Evolutionary conservation across 2,329 filamentous ascomycete genomes (phyloP), one percentile per base, ranked within the genome.

Genomic region (Cladosporium velox): DNA sequence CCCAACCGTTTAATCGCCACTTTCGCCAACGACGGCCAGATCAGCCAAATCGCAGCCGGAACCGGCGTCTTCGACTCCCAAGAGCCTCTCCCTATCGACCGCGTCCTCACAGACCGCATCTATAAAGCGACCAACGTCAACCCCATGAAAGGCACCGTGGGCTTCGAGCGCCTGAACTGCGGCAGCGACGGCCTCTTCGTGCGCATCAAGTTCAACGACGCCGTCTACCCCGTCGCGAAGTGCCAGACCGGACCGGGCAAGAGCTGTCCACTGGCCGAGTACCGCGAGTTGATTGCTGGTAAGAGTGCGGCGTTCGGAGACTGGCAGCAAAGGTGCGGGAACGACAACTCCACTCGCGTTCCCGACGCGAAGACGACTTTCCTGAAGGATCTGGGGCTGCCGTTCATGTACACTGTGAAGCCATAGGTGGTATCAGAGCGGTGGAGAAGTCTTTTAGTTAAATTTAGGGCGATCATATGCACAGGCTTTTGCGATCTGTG

Each of bases 1-100:
- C 73, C 89, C 0, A 87, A 87, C 6, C 84, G 82, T 49, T 78
- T 91, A 24, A 80, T 90, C 12, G 83, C 87, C 59, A 82, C 82
- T 0, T 91, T 91, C 73, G 78, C 87, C 44, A 89, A 90, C 67
- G 88, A 90, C 70, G 87, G 88, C 3, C 88, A 90, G 71, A 81
- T 90, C 49, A 87, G 84, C 59, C 84, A 90, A 75, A 78, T 90
- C 7, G 82, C 85, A 0, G 83, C 86, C 1, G 83, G 84, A 6
- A 83, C 84, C 18, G 88, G 88, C 0, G 82, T 90, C 1, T 90
- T 88, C 70, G 87, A 90, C 67, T 77, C 80, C 10, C 82, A 89
- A 70, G 71, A 76, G 3, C 73, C 79, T 2, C 80, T 90, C 0
- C 79, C 84, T 0, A 77, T 79, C 1, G 81, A 80, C 2, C 74